A percentile compares a stretch with the other conserved stretches of the same genome.
These are phyloP conservation scores for Piloderma croceum DNA, from an alignment of 768 basidiomycete species.

Conservation along the genomic window DNA sequence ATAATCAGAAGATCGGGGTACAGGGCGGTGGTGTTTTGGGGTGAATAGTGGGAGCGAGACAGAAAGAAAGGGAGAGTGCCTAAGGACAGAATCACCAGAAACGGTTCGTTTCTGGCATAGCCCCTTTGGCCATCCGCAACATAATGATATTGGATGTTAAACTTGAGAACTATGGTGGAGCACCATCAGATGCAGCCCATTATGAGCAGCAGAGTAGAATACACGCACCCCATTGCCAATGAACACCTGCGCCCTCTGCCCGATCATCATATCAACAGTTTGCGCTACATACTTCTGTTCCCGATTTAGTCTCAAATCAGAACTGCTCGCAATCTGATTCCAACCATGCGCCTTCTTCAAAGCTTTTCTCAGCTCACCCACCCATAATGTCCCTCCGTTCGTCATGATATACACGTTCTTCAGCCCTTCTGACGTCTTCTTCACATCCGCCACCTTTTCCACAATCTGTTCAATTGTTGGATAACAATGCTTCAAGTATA, in stretches of 20 bases:
- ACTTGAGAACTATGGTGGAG: conserved; percentile 38
- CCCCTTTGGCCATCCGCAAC: conserved; percentile 33
- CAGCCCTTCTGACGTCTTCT: conserved; percentile 21
- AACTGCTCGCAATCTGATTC: conserved; percentile 47
- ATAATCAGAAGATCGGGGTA: too few species aligned
- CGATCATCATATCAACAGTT: conserved; percentile 66
- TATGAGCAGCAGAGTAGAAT: not conserved
- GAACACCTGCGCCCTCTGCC: conserved; percentile 55
- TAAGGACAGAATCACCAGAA: conserved; percentile 32
- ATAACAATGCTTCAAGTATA: conserved; percentile 45
- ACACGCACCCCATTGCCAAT: conserved; percentile 65
- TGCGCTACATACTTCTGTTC: conserved; percentile 54
- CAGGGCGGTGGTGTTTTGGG: too few species aligned
- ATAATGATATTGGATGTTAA: conserved; percentile 43
- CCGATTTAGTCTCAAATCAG: conserved; percentile 47
- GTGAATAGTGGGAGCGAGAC: too few species aligned
- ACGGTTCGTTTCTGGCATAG: conserved; percentile 31
- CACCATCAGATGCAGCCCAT: not conserved
- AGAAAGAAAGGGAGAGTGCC: not conserved
- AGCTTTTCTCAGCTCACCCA: conserved; percentile 38
- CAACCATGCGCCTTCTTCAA: conserved; percentile 34
- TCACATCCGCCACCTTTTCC: conserved; percentile 30
- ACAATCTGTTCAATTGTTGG: conserved; percentile 48
- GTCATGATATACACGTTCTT: conserved; percentile 58
- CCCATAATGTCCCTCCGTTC: conserved; percentile 50